Evolutionary conservation across 495 filamentous ascomycete genomes (phyloP).

Genomic region (Aspergillus asperescens): DNA sequence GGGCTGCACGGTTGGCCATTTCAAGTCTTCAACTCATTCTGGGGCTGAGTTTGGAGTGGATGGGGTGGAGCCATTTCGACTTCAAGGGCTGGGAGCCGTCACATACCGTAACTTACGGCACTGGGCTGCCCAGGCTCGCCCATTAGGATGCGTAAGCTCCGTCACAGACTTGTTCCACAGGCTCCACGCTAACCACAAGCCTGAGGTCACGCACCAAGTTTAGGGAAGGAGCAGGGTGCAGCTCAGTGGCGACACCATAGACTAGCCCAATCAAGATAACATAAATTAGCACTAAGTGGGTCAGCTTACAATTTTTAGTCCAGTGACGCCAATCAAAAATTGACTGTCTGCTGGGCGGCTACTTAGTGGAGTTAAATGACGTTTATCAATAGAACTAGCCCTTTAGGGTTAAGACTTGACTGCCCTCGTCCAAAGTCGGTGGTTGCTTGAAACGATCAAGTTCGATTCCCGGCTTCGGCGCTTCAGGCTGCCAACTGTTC

Average conservation of each 20-base stretch:
- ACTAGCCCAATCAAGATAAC: slow-evolving; percentile 19
- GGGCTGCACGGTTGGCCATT: slow-evolving; percentile 10
- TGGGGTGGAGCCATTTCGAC: slow-evolving; percentile 14
- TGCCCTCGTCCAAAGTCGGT: slow-evolving; percentile 4
- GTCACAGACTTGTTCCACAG: slow-evolving; percentile 12
- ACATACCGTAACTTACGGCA: too few species aligned
- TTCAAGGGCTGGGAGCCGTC: too few species aligned
- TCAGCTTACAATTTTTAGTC: slow-evolving; percentile 15
- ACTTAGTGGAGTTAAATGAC: slow-evolving; percentile 18
- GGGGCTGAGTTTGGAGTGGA: slow-evolving; percentile 21
- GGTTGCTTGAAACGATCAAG: slow-evolving; percentile 5
- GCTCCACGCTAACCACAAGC: slow-evolving; percentile 17
- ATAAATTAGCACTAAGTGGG: slow-evolving; percentile 9
- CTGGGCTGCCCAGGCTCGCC: too few species aligned
- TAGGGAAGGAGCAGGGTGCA: slow-evolving; percentile 19
- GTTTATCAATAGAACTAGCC: slow-evolving; percentile 13
- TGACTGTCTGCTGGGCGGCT: slow-evolving; percentile 13
- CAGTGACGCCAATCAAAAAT: slow-evolving; percentile 10
- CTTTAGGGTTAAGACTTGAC: not conserved
- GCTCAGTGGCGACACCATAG: slow-evolving; percentile 25
- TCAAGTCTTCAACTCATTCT: too few species aligned
- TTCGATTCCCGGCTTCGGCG: slow-evolving; percentile 6
- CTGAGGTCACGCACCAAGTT: slow-evolving; percentile 33
- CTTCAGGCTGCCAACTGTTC: slow-evolving; percentile 13
- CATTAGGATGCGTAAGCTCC: too few species aligned